Conservation (phyloP, 352 stramenopile genomes). For the Phytopythium sindhum region DNA sequence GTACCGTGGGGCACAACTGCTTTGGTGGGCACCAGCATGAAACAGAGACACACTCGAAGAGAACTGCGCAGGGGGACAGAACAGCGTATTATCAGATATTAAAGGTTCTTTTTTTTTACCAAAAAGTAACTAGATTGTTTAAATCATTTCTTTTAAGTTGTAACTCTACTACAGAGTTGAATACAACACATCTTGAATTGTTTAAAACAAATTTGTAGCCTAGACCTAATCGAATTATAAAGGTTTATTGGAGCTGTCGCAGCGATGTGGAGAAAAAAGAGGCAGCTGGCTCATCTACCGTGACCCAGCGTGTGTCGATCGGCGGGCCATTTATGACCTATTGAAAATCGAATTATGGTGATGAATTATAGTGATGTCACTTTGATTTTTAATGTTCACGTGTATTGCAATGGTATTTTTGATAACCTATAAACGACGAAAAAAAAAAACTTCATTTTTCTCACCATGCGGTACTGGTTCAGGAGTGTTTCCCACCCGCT, state of each 20-base stretch:
- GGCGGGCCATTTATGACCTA: not conserved
- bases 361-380: too few species aligned
- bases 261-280: conserved; percentile 1
- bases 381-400: too few species aligned
- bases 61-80: not conserved
- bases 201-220: not conserved
- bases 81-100: not conserved
- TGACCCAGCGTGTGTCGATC: not conserved
- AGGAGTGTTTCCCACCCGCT: not conserved
- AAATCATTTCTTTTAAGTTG: too few species aligned
- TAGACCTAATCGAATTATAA: not conserved
- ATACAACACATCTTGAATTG: too few species aligned
- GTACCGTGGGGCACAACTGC: not conserved
- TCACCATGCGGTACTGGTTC: not conserved
- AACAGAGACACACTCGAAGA: not conserved
- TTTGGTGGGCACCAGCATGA: not conserved
- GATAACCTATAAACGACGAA: too few species aligned
- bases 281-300: not conserved
- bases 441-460: too few species aligned
- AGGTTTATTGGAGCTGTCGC: not conserved
- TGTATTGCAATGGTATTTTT: too few species aligned
- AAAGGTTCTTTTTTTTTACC: not conserved
- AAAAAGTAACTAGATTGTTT: too few species aligned
- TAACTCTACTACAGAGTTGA: too few species aligned
- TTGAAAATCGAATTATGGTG: not conserved